A percentile compares a stretch with the other conserved stretches of the same genome.
phyloP scores from a whole-genome alignment of 306 rosid species.

The Urtica urens region DNA sequence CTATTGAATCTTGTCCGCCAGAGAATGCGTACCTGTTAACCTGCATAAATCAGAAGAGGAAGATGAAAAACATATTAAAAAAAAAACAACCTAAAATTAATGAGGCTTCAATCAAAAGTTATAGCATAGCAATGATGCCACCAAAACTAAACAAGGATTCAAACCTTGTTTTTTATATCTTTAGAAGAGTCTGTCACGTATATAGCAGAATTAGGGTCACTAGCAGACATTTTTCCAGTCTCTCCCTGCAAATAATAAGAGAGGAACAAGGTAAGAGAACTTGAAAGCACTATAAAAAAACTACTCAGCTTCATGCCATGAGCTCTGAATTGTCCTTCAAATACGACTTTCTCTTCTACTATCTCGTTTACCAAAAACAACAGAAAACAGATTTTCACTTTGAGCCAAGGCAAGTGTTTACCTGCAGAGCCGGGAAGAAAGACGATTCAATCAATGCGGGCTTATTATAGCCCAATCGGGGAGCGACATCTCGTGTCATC shows the following conservation, averaged over 20 bases:
- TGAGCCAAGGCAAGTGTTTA: constrained; percentile 18
- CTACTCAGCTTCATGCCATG: background rate
- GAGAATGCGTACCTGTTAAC: constrained; percentile 75
- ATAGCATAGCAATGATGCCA: too few relatives aligned
- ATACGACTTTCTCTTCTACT: background rate
- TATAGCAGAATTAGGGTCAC: constrained; percentile 96
- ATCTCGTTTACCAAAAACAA: too few relatives aligned
- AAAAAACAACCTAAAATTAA: background rate
- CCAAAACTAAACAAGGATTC: too few relatives aligned
- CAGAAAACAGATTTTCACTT: background rate
- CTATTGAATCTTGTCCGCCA: constrained; percentile 89
- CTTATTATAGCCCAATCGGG: constrained; percentile 62
- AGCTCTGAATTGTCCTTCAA: background rate
- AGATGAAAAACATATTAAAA: background rate
- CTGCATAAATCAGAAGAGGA: constrained; percentile 38
- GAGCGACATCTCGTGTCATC: constrained; percentile 98
- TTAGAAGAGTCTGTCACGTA: constrained; percentile 86
- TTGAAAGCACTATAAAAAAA: too few relatives aligned
- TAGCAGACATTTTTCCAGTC: constrained; percentile 91
- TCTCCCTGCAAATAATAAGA: constrained; percentile 66
- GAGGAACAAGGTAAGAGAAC: constrained; percentile 13
- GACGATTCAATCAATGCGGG: constrained; percentile 82
- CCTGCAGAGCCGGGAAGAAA: constrained; percentile 96
- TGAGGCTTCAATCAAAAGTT: background rate
- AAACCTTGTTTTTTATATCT: constrained; percentile 78